Conservation (phyloP, 805 yeast species). For the Pichia exigua region DNA sequence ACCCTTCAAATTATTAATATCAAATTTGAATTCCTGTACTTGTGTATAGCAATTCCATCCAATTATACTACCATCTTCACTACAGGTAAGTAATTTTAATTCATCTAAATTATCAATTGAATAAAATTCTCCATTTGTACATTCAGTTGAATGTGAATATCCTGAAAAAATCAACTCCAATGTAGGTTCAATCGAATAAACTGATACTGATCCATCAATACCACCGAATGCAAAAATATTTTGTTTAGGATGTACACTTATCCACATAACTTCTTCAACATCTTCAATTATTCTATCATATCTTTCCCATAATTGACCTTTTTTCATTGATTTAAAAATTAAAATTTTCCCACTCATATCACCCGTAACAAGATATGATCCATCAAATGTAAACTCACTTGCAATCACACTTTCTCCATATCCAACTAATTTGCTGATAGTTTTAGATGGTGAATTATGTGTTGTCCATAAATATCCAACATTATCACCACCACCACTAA, state of each 20-base stretch:
- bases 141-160: constrained; percentile 71
- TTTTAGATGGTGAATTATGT: constrained; percentile 73
- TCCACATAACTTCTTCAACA: constrained; percentile 86
- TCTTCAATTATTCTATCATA: constrained; percentile 47
- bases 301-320: constrained; percentile 77
- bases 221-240: constrained; percentile 85
- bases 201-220: constrained; percentile 90
- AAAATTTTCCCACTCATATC: constrained; percentile 90
- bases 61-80: constrained; percentile 81
- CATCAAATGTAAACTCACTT: constrained; percentile 79
- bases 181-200: constrained; percentile 62
- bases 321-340: constrained; percentile 61
- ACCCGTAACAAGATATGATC: constrained; percentile 74
- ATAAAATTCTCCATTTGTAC: constrained; percentile 73
- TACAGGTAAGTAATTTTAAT: constrained; percentile 60
- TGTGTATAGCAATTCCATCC: constrained; percentile 87
- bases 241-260: constrained; percentile 69
- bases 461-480: constrained; percentile 88
- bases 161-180: constrained; percentile 71
- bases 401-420: constrained; percentile 84
- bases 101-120: constrained; percentile 49
- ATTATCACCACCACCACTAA: constrained; percentile 95
- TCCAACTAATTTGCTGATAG: constrained; percentile 68
- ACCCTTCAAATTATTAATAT: constrained; percentile 63
- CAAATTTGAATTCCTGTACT: constrained; percentile 58